Percentiles rank a stretch among this genome's conserved stretches.
Evolutionary conservation across 2,329 filamentous ascomycete species (phyloP).

Genomic region (Hypoxylon sp.): DNA sequence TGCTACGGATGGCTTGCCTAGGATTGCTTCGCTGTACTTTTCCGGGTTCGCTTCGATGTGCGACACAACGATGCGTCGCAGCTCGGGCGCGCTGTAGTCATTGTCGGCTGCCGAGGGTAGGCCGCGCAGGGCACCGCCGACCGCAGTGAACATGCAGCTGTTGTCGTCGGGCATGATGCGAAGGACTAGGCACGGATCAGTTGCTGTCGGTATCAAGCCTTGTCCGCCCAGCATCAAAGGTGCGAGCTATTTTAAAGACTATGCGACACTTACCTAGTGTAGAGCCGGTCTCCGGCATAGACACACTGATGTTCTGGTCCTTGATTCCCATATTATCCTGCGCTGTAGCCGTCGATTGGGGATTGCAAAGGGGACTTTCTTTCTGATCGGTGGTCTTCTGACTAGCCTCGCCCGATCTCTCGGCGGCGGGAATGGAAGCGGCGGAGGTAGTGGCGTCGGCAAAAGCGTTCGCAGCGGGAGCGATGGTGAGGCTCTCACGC

Average conservation of each 20-base stretch:
- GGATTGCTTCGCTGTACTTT: constrained; percentile 79
- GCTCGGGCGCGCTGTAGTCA: constrained; percentile 43
- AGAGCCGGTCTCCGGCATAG: constrained; percentile 63
- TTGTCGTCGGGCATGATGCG: constrained; percentile 98
- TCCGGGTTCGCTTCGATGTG: constrained; percentile 80
- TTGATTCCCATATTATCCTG: constrained; percentile 47
- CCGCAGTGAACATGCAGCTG: constrained; percentile 90
- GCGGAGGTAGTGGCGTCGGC: constrained; percentile 19
- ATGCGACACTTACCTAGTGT: constrained; percentile 59
- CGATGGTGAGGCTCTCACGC: constrained; percentile 64
- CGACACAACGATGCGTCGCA: constrained; percentile 82
- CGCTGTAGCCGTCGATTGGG: constrained; percentile 6
- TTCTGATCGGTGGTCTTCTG: neutral
- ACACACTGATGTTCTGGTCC: constrained; percentile 58
- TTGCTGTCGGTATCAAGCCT: constrained; percentile 19
- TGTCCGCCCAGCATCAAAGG: neutral
- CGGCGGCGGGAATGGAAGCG: constrained; percentile 13
- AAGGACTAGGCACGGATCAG: constrained; percentile 65
- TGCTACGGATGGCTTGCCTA: constrained; percentile 77
- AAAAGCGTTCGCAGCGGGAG: constrained; percentile 53
- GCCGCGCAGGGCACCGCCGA: constrained; percentile 81
- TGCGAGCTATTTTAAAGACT: neutral
- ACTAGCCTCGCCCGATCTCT: constrained; percentile 4
- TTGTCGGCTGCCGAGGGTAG: constrained; percentile 55
- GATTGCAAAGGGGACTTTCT: neutral